Evolutionary conservation across 75 land plant species (phyloP).

Genomic region (Cunninghamia lanceolata): DNA sequence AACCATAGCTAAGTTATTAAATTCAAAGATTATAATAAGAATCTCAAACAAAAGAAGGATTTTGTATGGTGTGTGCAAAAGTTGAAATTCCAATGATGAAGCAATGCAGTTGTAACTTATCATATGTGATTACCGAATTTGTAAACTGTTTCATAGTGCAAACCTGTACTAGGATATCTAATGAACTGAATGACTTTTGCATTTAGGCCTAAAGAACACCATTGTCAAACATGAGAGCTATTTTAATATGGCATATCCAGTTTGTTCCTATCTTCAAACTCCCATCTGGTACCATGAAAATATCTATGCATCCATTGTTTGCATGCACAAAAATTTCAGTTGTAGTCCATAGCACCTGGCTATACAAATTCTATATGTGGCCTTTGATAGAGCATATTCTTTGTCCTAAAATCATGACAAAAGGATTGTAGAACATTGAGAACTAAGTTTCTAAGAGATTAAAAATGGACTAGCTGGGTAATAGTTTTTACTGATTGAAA

Average conservation of each 20-base stretch:
- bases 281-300: not conserved
- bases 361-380: not conserved
- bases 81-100: not conserved
- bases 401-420: not conserved
- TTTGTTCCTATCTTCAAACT: not conserved
- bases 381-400: not conserved
- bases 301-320: not conserved
- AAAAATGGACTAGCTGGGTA: too few relatives aligned
- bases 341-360: not conserved
- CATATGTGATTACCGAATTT: not conserved
- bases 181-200: not conserved
- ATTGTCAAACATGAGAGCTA: not conserved
- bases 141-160: not conserved
- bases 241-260: not conserved
- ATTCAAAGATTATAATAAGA: not conserved
- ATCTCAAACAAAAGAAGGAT: not conserved
- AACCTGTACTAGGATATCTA: not conserved
- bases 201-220: not conserved
- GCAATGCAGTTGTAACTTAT: not conserved
- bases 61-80: not conserved
- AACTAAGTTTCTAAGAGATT: not conserved
- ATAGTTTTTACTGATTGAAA: too few relatives aligned
- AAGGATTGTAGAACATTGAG: not conserved
- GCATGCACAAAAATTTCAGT: not conserved
- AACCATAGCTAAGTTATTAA: not conserved